Evolutionary conservation across 169 alveolate species (phyloP).

Genomic region (Cryptosporidium muris): DNA sequence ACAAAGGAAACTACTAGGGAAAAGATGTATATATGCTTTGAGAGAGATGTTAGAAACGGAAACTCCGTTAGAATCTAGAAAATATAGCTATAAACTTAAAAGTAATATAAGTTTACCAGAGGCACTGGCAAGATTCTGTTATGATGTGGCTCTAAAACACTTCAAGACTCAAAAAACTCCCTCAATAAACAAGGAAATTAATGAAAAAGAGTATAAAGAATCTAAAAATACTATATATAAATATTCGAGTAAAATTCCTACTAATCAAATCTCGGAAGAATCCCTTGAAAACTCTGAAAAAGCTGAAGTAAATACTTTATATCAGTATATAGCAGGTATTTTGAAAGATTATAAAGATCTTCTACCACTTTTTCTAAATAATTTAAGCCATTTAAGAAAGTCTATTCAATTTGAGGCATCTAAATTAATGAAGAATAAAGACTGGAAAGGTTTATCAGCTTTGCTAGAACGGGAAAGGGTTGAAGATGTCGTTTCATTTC

Average conservation of each 20-base stretch:
- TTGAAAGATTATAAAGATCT: slow-evolving; percentile 9
- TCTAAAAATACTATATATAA: not conserved
- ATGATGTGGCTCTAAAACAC: not conserved
- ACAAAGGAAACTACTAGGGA: not conserved
- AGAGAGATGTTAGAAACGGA: not conserved
- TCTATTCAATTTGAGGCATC: slow-evolving; percentile 9
- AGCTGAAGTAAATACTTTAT: too few species aligned
- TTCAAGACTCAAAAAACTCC: too few species aligned
- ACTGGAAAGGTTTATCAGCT: slow-evolving; percentile 10
- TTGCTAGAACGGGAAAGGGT: slow-evolving; percentile 16
- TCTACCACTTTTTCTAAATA: not conserved
- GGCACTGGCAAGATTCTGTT: slow-evolving; percentile 26
- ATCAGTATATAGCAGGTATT: too few species aligned
- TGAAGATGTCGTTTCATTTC: slow-evolving; percentile 25
- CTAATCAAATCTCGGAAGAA: too few species aligned
- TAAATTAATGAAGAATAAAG: not conserved
- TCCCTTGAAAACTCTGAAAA: too few species aligned
- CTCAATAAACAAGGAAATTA: not conserved
- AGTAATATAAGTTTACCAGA: not conserved
- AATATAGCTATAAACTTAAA: not conserved
- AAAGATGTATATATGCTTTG: not conserved
- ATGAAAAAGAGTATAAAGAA: not conserved
- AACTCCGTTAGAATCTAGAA: not conserved
- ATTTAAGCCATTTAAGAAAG: slow-evolving; percentile 38
- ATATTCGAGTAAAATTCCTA: too few species aligned